A percentile compares a stretch with the other conserved stretches of the same genome.
Conservation (phyloP, 352 stramenopile genomes). For the Nothophytophthora sp. region DNA sequence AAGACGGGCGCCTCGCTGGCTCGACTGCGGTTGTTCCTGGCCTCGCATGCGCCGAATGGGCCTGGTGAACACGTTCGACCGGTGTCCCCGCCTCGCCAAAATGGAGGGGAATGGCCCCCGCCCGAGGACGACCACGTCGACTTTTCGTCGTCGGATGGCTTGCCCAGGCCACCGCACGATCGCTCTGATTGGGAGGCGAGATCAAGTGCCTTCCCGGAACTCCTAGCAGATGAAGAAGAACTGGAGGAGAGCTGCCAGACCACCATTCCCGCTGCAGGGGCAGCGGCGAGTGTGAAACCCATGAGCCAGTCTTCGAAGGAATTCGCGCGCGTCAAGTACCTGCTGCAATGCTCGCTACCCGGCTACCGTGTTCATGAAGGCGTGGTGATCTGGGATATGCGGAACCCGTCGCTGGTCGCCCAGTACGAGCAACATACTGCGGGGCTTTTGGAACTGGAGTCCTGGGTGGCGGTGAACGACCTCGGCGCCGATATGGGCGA, state of each 20-base stretch:
- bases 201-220: conserved; percentile 7
- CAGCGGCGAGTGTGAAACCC: conserved; percentile 48
- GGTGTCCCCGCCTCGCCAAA: conserved; percentile 3
- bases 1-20: conserved; percentile 31
- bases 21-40: conserved; percentile 38
- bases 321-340: conserved; percentile 62
- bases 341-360: conserved; percentile 64
- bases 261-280: conserved; percentile 33
- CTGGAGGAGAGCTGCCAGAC: conserved; percentile 12
- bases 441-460: conserved; percentile 70
- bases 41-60: conserved; percentile 32
- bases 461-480: conserved; percentile 73
- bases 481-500: conserved; percentile 60
- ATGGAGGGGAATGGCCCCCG: background rate
- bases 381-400: conserved; percentile 75
- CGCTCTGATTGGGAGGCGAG: background rate
- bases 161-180: background rate
- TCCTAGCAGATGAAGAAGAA: conserved; percentile 15
- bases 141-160: background rate
- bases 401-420: conserved; percentile 48
- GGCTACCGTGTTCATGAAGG: conserved; percentile 56
- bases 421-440: conserved; percentile 57
- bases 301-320: conserved; percentile 50
- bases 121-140: conserved; percentile 5
- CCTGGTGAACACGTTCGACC: conserved; percentile 1